Evolutionary conservation across 768 basidiomycete genomes (phyloP), one percentile per base, ranked within the genome.

Genomic region (Terana coerulea): DNA sequence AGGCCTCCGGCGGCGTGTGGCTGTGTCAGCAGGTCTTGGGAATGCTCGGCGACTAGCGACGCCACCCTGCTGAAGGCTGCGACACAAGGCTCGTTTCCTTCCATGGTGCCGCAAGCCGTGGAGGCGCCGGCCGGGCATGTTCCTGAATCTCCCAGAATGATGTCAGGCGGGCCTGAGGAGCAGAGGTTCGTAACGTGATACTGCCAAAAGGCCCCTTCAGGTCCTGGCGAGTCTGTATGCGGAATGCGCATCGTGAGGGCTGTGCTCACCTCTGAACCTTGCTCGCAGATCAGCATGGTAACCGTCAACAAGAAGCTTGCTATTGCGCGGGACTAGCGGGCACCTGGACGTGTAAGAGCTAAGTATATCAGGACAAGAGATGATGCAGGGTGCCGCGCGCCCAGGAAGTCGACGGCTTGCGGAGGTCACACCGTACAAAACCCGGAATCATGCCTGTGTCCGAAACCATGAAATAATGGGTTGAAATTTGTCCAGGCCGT

Each of bases 81-180:
- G 43, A 53, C 46, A 53, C 39, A 53, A 48, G 26, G 52, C 37
- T 53, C 37, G 22, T 15, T 31, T 37, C 19, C 39, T 19, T 24
- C 36, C 40, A 11, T 47, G n/a, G 46, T 48, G 46, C 52, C 45
- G 52, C 35, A 33, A 28, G 19, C 17, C 17, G 11, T 19, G 36
- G 26, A 28, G n/a, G 47, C 52, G 47, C 40, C 24, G 22, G 29
- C 5, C 19, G 24, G 11, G 15, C 14, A 11, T 46, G 53, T 54
- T 49, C 53, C 53, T 54, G 53, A 49, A 37, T 49, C 35, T 21
- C 39, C 34, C 48, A 14, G 31, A 21, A 41, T 54, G 53, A 54
- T 54, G 53, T 54, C 53, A 54, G 39, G 22, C 39, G 31, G 24
- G 25, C 41, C 44, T 53, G 35, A 54, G 19, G 52, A 37, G n/a